Percentiles rank a stretch among this genome's conserved stretches.
Evolutionary conservation across 179 eudicot genomes (phyloP).

Genomic region (Sideroxylon spinosum): DNA sequence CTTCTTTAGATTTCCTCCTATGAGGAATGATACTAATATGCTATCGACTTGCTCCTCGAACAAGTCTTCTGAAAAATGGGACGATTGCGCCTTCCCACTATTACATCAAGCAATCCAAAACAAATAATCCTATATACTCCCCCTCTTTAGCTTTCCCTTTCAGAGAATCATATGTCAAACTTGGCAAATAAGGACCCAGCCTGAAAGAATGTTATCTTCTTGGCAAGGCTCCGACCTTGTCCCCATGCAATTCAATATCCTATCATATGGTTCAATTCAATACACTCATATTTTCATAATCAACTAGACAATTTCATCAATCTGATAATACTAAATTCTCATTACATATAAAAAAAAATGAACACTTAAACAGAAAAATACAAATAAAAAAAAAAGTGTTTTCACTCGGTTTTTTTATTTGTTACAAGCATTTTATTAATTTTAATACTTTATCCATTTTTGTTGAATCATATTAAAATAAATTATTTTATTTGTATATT

Average conservation of each 20-base stretch:
- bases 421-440: too few relatives aligned
- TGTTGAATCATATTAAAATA: too few relatives aligned
- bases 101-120: not conserved
- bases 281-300: not conserved
- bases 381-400: too few relatives aligned
- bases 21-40: too few relatives aligned
- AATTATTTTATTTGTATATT: too few relatives aligned
- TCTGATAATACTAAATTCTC: not conserved
- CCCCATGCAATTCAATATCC: too few relatives aligned
- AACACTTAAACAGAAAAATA: too few relatives aligned
- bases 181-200: not conserved
- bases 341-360: not conserved
- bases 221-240: too few relatives aligned
- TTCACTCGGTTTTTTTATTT: too few relatives aligned
- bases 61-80: not conserved
- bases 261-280: not conserved
- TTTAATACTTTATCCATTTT: too few relatives aligned
- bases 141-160: not conserved
- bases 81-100: not conserved
- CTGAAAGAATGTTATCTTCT: too few relatives aligned
- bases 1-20: too few relatives aligned
- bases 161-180: not conserved
- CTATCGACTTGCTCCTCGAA: not conserved
- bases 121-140: not conserved
- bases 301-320: not conserved